Percentiles rank a stretch among this genome's conserved stretches.
Conservation (phyloP, 164 flowering plant genomes). For the Berberis vulgaris region DNA sequence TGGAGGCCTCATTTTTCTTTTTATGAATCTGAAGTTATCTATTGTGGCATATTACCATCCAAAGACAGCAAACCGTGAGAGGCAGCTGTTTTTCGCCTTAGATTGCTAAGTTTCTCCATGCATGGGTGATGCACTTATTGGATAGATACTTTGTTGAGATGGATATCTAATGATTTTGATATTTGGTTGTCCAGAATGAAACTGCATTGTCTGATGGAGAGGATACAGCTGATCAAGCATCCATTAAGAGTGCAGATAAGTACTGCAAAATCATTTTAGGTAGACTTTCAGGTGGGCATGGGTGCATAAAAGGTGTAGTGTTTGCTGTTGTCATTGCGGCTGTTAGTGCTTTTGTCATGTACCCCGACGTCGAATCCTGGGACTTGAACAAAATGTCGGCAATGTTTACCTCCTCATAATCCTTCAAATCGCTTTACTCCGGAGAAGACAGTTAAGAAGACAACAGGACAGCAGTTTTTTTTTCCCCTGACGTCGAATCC, state of each 20-base stretch:
- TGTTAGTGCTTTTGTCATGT: constrained; percentile 40
- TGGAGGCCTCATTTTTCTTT: no score
- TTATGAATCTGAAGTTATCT: background rate
- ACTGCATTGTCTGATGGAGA: constrained; percentile 35
- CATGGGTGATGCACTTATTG: no score
- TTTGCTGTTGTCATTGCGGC: constrained; percentile 33
- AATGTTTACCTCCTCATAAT: constrained; percentile 23
- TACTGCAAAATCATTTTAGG: constrained; percentile 51
- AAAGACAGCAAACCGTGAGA: no score
- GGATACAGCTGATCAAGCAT: constrained; percentile 25
- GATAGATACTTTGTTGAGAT: background rate
- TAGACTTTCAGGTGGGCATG: constrained; percentile 33
- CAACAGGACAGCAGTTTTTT: background rate
- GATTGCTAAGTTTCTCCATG: no score
- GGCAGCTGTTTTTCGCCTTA: no score
- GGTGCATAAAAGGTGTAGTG: constrained; percentile 46
- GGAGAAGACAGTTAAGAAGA: background rate
- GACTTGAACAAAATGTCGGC: constrained; percentile 47
- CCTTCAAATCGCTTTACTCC: constrained; percentile 15
- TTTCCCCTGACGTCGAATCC: constrained; percentile 24
- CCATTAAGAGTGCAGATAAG: constrained; percentile 64
- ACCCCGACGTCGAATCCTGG: constrained; percentile 35
- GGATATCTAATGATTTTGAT: background rate
- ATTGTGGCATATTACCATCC: background rate
- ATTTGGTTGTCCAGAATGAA: constrained; percentile 45